Base-by-base conservation (phyloP, 306 rosid species). In the Malus sylvestris region DNA sequence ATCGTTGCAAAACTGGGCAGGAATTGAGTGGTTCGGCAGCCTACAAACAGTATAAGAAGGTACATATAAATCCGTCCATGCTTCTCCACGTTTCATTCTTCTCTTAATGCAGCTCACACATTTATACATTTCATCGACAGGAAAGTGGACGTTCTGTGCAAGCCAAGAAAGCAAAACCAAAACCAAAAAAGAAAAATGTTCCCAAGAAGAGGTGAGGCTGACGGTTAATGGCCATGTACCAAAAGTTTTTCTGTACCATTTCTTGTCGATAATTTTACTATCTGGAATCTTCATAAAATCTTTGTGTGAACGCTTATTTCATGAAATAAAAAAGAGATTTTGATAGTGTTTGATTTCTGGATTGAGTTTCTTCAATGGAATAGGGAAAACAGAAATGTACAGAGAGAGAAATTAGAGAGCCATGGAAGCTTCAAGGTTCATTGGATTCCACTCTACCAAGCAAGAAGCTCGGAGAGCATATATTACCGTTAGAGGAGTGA, bases 21-120 rank as follows among this genome's bases (percentile, higher is more conserved):
- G 95, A 94, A 78, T 59, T 89, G 82, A 81, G 91, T 4, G 98
- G 98, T 49, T 83, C 35, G 67, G 18, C 11, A 29, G 98, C 97
- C 27, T 92, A 90, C 76, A 83, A 70, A 71, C 87, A 78, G 13
- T 90, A 91, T 79, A 81, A 80, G 84, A 90, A 84, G 95, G 98
- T 89, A 79, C 75, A 45, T 73, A 81, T 75, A 52, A 71, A 20
- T 38, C 32, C 57, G 55, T 35, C 23, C 75, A 55, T 74, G 20
- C 59, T 64, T 55, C 22, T 46, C 67, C 59, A 79, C 64, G 15
- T 42, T 42, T 42, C 0, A 23, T 40, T 70, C 44, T 52, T 69
- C 22, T 45, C 30, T 12, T 57, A 53, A 20, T 75, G 51, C 64
- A 30, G 20, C 74, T 59, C 68, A 40, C 71, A 15, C 73, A 67